Percentiles rank a stretch among this genome's conserved stretches.
Evolutionary conservation across 2,329 filamentous ascomycete genomes (phyloP).

Genomic region (Nigrospora osmanthi): DNA sequence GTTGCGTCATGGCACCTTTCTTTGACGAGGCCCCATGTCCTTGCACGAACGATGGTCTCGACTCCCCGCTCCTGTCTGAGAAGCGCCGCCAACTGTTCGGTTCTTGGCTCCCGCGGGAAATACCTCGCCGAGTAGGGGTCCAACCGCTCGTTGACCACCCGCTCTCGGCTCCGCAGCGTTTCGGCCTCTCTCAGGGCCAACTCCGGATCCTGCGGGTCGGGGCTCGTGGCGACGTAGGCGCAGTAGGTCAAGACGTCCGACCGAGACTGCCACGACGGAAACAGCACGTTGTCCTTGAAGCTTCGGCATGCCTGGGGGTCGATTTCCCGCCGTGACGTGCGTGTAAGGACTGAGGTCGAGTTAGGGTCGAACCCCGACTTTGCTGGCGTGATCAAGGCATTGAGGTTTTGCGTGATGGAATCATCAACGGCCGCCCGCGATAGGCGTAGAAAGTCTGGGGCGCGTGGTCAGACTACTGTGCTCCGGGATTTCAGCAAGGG

Average conservation of each 20-base stretch:
- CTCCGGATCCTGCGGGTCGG: constrained; percentile 82
- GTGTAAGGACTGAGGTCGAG: constrained; percentile 60
- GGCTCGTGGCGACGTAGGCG: constrained; percentile 75
- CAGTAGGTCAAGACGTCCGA: constrained; percentile 86
- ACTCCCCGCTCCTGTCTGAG: constrained; percentile 69
- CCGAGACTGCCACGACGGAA: constrained; percentile 80
- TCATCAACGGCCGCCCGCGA: constrained; percentile 85
- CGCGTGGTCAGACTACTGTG: constrained; percentile 5
- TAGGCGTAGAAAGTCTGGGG: constrained; percentile 77
- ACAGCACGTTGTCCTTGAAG: constrained; percentile 74
- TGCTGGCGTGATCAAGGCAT: constrained; percentile 75
- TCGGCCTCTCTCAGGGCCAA: constrained; percentile 62
- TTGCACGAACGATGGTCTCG: constrained; percentile 69
- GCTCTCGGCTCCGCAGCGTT: constrained; percentile 60
- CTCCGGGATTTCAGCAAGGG: too few relatives aligned
- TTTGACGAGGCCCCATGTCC: constrained; percentile 73
- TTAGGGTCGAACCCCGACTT: constrained; percentile 67
- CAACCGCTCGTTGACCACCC: constrained; percentile 76
- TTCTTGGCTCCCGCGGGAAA: constrained; percentile 71
- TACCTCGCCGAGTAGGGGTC: constrained; percentile 88
- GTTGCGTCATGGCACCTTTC: constrained; percentile 62
- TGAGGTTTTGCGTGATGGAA: constrained; percentile 86
- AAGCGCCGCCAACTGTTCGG: constrained; percentile 67
- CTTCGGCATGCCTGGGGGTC: constrained; percentile 53
- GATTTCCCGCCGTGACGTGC: constrained; percentile 44